Evolutionary conservation across 257 asterid genomes (phyloP).

Genomic region (Eustoma russellianum): DNA sequence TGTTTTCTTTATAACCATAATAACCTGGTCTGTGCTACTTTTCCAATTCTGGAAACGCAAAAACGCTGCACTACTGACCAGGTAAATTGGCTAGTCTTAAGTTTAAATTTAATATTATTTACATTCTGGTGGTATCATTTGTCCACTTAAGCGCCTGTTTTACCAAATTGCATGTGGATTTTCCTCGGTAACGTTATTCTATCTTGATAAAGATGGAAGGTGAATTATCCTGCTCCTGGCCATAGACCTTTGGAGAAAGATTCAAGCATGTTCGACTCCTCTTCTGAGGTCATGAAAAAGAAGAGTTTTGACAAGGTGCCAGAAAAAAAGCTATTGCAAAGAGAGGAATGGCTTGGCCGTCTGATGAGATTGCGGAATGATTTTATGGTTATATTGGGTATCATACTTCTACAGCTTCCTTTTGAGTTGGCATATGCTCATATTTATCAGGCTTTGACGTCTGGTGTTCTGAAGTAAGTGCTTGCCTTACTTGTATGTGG

Average conservation of each 20-base stretch:
- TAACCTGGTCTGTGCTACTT: conserved; percentile 83
- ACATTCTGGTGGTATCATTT: not conserved
- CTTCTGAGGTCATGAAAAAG: conserved; percentile 45
- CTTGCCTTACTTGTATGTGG: conserved; percentile 1
- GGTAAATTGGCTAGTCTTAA: too few species aligned
- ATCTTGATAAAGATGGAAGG: conserved; percentile 62
- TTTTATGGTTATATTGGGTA: conserved; percentile 53
- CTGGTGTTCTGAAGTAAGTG: conserved; percentile 72
- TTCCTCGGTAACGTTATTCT: not conserved
- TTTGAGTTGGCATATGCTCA: conserved; percentile 94
- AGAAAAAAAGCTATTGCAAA: conserved; percentile 59
- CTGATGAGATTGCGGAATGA: conserved; percentile 89
- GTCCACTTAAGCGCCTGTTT: too few species aligned
- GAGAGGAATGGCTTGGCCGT: conserved; percentile 92
- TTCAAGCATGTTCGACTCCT: conserved; percentile 29
- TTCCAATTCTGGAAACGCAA: conserved; percentile 98
- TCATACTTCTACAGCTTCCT: conserved; percentile 92
- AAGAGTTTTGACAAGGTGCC: conserved; percentile 39
- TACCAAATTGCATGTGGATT: not conserved
- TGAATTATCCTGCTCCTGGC: conserved; percentile 42
- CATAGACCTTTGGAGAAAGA: conserved; percentile 32
- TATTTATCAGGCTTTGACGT: conserved; percentile 42
- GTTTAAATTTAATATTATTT: conserved; percentile 2
- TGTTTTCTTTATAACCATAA: conserved; percentile 60
- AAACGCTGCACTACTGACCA: conserved; percentile 42